A percentile compares a stretch with the other conserved stretches of the same genome.
phyloP scores from a whole-genome alignment of 2,329 filamentous ascomycete species.

The Seiridium unicorne region DNA sequence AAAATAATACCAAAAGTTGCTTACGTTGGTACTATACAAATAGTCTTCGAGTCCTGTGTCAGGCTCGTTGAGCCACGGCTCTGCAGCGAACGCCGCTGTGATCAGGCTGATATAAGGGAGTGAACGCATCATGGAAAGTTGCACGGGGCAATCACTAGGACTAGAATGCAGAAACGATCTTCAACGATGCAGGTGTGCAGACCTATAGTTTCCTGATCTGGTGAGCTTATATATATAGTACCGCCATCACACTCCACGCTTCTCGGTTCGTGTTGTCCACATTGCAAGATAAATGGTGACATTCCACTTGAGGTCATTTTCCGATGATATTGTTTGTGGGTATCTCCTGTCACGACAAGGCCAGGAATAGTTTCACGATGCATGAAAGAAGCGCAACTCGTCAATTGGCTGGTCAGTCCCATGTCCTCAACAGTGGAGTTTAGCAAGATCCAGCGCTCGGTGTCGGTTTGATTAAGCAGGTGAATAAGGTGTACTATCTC shows the following conservation, averaged over 20 bases:
- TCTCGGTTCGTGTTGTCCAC: not conserved
- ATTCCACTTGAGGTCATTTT: too few relatives aligned
- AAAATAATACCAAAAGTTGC: too few relatives aligned
- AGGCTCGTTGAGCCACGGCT: slow-evolving; percentile 31
- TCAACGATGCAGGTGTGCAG: too few relatives aligned
- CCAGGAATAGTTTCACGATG: not conserved
- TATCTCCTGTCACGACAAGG: not conserved
- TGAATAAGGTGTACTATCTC: not conserved
- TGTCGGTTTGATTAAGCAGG: slow-evolving; percentile 1
- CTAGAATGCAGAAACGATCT: too few relatives aligned
- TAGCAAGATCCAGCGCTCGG: not conserved
- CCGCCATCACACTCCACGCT: not conserved
- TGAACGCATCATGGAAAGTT: slow-evolving; percentile 8
- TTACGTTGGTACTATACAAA: slow-evolving; percentile 21
- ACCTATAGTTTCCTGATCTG: too few relatives aligned
- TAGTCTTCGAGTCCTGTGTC: slow-evolving; percentile 32
- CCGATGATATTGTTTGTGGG: too few relatives aligned
- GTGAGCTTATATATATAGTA: too few relatives aligned
- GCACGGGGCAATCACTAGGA: too few relatives aligned
- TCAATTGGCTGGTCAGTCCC: too few relatives aligned
- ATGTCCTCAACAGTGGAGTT: not conserved
- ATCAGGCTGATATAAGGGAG: slow-evolving; percentile 14
- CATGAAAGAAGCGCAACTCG: too few relatives aligned
- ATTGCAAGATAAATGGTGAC: too few relatives aligned
- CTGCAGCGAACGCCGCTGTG: slow-evolving; percentile 24